Base-by-base conservation (phyloP, 352 stramenopile genomes). In the Phytophthora brassicae region DNA sequence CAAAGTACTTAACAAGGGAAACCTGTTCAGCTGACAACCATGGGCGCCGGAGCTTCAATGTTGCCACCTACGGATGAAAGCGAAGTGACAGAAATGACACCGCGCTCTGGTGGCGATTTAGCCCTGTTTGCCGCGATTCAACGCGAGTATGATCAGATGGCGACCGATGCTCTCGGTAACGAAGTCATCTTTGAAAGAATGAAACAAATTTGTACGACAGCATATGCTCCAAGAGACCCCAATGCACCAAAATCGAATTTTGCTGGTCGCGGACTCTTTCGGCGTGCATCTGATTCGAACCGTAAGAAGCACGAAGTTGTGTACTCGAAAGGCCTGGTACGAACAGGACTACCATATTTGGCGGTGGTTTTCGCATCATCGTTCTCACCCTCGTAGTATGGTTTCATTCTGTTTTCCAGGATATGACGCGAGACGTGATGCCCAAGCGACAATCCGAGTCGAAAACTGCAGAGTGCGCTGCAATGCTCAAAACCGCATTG, bases 111-210 rank as follows among this genome's bases (percentile, higher is more conserved):
- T 35, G 58, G 64, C 9, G 69, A 79, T 48, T 11, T 88, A 24
- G 75, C 66, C 13, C 66, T 88, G 47, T 91, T 91, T 50, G 68
- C 60, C 5, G 67, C 75, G 33, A 81, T 89, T 44, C 66, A 81
- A 31, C 69, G 66, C 36, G 82, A 91, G 53, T 92, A 90, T 60
- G 60, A 83, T 24, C 77, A 86, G 48, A 88, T 92, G 75, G 50
- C 44, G n/a, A 47, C 58, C 0, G 74, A 85, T 13, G 52, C 84
- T 1, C 65, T 92, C 6, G 66, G 64, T 9, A 80, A 90, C 39
- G 80, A 92, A 63, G 64, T 89, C 38, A 73, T 92, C 47, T 92
- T 92, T 49, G 80, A 92, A 55, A 78, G 75, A 22, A 86, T 92
- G 74, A 92, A 90, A 62, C 74, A 88, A 54, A 77, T 88, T 51